A percentile compares a stretch with the other conserved stretches of the same genome.
Conservation (phyloP, 805 yeast species). For the Tetrapisispora nanseiensis region DNA sequence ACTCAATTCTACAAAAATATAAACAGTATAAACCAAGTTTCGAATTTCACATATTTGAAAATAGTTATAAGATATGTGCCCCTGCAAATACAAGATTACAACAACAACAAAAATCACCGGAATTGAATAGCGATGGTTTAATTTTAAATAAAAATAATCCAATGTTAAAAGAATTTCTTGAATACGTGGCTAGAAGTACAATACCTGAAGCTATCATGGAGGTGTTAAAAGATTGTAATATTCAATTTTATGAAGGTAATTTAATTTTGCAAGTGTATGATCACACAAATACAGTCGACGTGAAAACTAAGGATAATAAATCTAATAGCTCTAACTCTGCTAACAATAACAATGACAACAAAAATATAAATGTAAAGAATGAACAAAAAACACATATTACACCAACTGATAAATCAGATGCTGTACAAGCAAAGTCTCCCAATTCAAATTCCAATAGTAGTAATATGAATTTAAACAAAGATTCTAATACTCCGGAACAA, state of each 20-base stretch:
- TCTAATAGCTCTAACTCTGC: not conserved
- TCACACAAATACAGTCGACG: conserved; percentile 47
- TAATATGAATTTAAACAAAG: not conserved
- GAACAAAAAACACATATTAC: not conserved
- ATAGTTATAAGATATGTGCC: conserved; percentile 83
- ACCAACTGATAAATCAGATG: not conserved
- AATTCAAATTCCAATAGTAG: not conserved
- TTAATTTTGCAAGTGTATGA: conserved; percentile 79
- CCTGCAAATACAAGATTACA: conserved; percentile 35
- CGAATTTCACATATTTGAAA: conserved; percentile 84
- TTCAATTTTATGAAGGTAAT: conserved; percentile 83
- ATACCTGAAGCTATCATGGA: conserved; percentile 88
- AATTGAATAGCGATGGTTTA: conserved; percentile 48
- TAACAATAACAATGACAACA: not conserved
- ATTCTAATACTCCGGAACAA: not conserved
- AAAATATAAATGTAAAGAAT: not conserved
- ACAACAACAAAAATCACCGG: conserved; percentile 30
- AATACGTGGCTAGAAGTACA: conserved; percentile 68
- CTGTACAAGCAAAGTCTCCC: not conserved
- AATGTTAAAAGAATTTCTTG: conserved; percentile 67
- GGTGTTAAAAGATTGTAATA: conserved; percentile 76
- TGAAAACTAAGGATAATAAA: conserved; percentile 12
- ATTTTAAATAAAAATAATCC: conserved; percentile 68
- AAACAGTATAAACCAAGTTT: conserved; percentile 70
- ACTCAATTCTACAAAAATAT: conserved; percentile 66